Evolutionary conservation across 2,329 filamentous ascomycete genomes (phyloP).

Genomic region (Aspergillus tanneri): DNA sequence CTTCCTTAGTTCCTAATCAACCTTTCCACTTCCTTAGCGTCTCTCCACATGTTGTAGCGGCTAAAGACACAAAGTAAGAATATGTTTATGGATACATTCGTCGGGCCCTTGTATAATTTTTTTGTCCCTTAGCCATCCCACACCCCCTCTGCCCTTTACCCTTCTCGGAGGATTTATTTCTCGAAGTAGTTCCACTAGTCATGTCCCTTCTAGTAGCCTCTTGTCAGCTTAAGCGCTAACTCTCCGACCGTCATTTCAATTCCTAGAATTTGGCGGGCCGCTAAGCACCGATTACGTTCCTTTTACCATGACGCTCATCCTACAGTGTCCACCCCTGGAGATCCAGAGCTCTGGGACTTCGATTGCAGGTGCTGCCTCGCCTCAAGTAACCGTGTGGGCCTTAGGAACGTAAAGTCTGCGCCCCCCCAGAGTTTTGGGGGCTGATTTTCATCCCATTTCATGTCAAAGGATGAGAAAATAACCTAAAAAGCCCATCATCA

Average conservation of each 20-base stretch:
- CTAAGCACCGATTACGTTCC: slow-evolving; percentile 16
- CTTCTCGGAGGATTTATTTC: background rate
- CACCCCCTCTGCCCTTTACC: too few species aligned
- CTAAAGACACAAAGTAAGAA: too few species aligned
- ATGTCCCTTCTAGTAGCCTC: slow-evolving; percentile 5
- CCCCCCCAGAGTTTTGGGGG: slow-evolving; percentile 34
- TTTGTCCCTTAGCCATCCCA: background rate
- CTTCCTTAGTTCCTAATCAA: background rate
- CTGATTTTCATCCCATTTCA: slow-evolving; percentile 26
- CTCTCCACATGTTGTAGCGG: background rate
- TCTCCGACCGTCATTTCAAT: slow-evolving; percentile 20
- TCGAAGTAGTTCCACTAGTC: slow-evolving; percentile 7
- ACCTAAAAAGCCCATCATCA: slow-evolving; percentile 23
- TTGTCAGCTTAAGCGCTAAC: slow-evolving; percentile 23
- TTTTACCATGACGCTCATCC: slow-evolving; percentile 18
- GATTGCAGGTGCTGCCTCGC: slow-evolving; percentile 19
- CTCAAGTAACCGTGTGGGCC: slow-evolving; percentile 22
- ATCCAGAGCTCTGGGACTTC: slow-evolving; percentile 25
- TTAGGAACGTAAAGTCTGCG: slow-evolving; percentile 30
- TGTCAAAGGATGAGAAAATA: slow-evolving; percentile 17
- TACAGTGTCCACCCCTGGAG: slow-evolving; percentile 20
- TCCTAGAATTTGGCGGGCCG: slow-evolving; percentile 13
- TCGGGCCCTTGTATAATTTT: background rate
- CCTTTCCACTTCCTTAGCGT: background rate
- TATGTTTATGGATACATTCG: background rate